Conservation (phyloP, 2,329 filamentous ascomycete species). For the Cercospora sp. region DNA sequence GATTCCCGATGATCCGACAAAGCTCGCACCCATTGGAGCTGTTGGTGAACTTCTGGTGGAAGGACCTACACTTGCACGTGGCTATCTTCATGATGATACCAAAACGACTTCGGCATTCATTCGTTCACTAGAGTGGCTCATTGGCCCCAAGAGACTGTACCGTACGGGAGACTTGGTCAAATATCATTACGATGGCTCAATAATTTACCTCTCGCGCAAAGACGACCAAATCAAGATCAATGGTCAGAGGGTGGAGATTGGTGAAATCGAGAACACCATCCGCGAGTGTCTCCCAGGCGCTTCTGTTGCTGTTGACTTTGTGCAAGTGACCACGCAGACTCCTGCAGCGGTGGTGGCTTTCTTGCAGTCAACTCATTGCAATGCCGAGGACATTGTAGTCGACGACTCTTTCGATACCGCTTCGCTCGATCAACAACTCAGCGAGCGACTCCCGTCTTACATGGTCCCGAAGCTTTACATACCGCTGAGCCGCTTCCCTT, state of each 20-base stretch:
- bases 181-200: background rate
- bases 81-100: background rate
- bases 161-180: background rate
- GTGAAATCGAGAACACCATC: background rate
- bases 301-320: background rate
- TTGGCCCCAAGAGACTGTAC: background rate
- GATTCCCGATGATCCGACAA: background rate
- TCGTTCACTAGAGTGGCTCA: background rate
- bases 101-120: background rate
- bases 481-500: background rate
- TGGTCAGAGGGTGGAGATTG: background rate
- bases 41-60: background rate
- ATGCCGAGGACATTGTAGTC: background rate
- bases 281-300: background rate
- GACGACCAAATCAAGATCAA: background rate
- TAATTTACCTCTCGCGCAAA: background rate
- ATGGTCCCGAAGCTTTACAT: background rate
- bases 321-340: background rate
- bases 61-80: background rate
- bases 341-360: background rate
- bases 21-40: background rate
- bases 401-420: background rate
- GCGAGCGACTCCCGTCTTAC: background rate
- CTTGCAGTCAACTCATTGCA: background rate
- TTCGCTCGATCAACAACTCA: background rate